A percentile compares a stretch with the other conserved stretches of the same genome.
These are phyloP conservation scores for Talaromyces sp. DNA, from an alignment of 2,329 filamentous ascomycete genomes.

Conservation along the genomic window DNA sequence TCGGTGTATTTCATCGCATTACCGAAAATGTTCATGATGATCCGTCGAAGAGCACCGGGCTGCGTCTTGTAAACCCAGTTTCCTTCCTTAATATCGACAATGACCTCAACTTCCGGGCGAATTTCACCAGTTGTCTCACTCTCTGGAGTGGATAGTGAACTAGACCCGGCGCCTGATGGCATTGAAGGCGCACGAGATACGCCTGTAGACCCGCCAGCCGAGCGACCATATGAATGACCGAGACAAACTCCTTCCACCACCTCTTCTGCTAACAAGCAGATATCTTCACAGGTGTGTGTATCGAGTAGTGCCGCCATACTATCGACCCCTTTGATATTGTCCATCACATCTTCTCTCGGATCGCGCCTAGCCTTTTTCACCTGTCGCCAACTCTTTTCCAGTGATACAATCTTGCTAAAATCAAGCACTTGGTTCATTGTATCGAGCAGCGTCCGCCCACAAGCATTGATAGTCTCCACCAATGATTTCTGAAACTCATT, in stretches of 20 bases:
- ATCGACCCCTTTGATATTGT: constrained; percentile 29
- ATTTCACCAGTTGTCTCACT: constrained; percentile 16
- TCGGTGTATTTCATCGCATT: constrained; percentile 64
- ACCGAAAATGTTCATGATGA: constrained; percentile 63
- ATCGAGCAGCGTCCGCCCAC: constrained; percentile 43
- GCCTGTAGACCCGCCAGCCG: constrained; percentile 13
- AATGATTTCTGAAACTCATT: constrained; percentile 43
- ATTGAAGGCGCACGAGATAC: constrained; percentile 12
- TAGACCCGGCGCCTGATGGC: constrained; percentile 15
- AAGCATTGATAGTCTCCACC: constrained; percentile 43
- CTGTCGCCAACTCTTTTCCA: constrained; percentile 39
- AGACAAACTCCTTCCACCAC: constrained; percentile 56
- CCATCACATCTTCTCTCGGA: constrained; percentile 24
- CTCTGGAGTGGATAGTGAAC: constrained; percentile 19
- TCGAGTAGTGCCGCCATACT: constrained; percentile 36
- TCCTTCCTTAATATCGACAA: constrained; percentile 53
- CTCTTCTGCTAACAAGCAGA: constrained; percentile 53
- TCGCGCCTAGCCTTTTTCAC: constrained; percentile 31
- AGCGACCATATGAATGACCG: constrained; percentile 46
- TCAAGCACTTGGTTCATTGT: constrained; percentile 48
- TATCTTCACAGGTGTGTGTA: constrained; percentile 39
- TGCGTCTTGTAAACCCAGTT: constrained; percentile 57
- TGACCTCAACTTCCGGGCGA: constrained; percentile 44
- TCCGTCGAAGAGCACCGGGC: constrained; percentile 54
- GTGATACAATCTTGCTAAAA: constrained; percentile 54